Conservation (phyloP, 345 rosid species). For the Salix arbutifolia region DNA sequence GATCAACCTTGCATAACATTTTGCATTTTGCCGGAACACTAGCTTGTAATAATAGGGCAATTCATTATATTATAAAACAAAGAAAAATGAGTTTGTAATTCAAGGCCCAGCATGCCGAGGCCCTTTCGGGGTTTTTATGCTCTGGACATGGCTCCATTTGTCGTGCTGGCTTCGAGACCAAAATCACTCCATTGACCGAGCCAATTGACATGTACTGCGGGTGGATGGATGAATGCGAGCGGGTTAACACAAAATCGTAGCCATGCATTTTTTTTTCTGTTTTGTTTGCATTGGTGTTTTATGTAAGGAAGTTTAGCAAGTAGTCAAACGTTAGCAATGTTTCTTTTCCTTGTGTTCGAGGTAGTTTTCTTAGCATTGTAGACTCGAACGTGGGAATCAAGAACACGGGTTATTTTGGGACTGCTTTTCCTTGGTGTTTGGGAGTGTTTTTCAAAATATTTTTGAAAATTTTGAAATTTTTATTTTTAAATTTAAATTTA, state of each 20-base stretch:
- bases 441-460: too few species aligned
- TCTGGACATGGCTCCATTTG: too few species aligned
- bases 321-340: not conserved
- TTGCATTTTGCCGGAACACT: not conserved
- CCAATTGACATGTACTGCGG: not conserved
- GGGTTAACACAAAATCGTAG: not conserved
- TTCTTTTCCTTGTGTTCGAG: not conserved
- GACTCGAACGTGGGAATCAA: not conserved
- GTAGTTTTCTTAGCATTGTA: not conserved
- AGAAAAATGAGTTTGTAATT: too few species aligned
- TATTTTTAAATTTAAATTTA: too few species aligned
- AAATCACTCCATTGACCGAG: not conserved
- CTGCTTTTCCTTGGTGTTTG: too few species aligned
- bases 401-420: not conserved
- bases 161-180: too few species aligned
- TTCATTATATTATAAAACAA: not conserved
- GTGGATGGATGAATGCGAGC: not conserved
- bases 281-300: not conserved
- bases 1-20: not conserved
- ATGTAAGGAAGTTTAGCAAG: not conserved
- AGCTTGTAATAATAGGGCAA: not conserved
- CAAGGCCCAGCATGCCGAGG: not conserved
- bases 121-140: not conserved
- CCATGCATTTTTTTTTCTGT: not conserved
- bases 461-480: too few species aligned